phyloP scores from a whole-genome alignment of 768 basidiomycete species.

The Psilocybe azurescens region DNA sequence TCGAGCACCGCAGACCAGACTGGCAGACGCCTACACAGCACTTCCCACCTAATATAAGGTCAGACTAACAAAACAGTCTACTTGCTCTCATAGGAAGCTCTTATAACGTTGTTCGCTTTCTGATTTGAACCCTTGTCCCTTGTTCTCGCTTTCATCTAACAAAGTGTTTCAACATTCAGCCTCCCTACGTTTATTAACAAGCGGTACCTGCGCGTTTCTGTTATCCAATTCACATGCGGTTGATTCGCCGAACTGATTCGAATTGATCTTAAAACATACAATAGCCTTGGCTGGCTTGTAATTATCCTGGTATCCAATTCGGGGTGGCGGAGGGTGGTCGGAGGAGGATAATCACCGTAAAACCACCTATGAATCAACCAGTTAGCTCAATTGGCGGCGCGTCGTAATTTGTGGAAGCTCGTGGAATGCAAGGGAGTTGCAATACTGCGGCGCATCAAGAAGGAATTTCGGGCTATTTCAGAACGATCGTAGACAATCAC shows the following conservation, averaged over 20 bases:
- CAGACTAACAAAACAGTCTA: neutral
- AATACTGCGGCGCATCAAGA: too few species aligned
- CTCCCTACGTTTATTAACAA: neutral
- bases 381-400: neutral
- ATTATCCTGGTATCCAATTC: neutral
- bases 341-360: neutral
- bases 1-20: neutral
- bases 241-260: neutral
- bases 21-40: neutral
- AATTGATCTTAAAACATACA: neutral
- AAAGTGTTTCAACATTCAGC: neutral
- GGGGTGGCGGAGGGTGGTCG: neutral
- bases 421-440: too few species aligned
- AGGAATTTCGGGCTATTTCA: too few species aligned
- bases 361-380: neutral
- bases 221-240: too few species aligned
- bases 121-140: neutral
- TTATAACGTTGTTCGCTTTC: neutral
- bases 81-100: neutral
- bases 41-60: neutral
- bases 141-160: neutral
- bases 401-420: neutral
- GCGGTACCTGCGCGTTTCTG: too few species aligned
- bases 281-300: neutral
- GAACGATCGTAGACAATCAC: too few species aligned